Percentiles rank a stretch among this genome's conserved stretches.
phyloP scores from a whole-genome alignment of 441 rosid species.

The Mallotus repandus region DNA sequence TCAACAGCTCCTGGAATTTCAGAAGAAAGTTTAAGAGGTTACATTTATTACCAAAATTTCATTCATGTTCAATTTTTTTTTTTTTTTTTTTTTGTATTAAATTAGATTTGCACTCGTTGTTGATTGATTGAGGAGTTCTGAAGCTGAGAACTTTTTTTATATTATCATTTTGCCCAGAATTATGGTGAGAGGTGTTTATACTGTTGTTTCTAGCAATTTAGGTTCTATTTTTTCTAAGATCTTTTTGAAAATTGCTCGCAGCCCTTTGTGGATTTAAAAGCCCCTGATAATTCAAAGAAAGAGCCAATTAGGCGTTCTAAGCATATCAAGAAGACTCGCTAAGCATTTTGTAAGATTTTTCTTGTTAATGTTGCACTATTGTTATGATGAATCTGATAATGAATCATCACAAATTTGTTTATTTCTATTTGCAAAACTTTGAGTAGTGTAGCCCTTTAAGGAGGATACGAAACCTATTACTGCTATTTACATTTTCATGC shows the following conservation, averaged over 20 bases:
- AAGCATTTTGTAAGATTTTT: conserved; percentile 22
- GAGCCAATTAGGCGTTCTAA: conserved; percentile 53
- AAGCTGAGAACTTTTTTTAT: too few species aligned
- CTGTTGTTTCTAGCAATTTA: too few species aligned
- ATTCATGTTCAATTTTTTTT: too few species aligned
- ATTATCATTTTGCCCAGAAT: too few species aligned
- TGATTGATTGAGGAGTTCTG: too few species aligned
- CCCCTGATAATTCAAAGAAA: conserved; percentile 59
- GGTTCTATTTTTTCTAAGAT: too few species aligned
- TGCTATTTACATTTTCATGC: background rate
- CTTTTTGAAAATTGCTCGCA: conserved; percentile 30
- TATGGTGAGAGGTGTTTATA: too few species aligned
- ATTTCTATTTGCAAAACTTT: background rate
- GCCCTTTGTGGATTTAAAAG: conserved; percentile 62
- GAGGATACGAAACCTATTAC: background rate
- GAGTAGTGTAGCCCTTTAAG: background rate
- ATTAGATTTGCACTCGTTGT: too few species aligned
- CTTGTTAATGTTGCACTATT: background rate
- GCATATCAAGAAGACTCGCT: conserved; percentile 64
- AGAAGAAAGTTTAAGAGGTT: conserved; percentile 72
- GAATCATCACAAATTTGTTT: background rate
- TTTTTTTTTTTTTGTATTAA: too few species aligned
- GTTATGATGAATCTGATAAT: too few species aligned
- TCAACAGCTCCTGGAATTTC: conserved; percentile 77
- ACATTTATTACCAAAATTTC: too few species aligned